Evolutionary conservation across 495 filamentous ascomycete species (phyloP).

Genomic region (Apodospora peruviana): DNA sequence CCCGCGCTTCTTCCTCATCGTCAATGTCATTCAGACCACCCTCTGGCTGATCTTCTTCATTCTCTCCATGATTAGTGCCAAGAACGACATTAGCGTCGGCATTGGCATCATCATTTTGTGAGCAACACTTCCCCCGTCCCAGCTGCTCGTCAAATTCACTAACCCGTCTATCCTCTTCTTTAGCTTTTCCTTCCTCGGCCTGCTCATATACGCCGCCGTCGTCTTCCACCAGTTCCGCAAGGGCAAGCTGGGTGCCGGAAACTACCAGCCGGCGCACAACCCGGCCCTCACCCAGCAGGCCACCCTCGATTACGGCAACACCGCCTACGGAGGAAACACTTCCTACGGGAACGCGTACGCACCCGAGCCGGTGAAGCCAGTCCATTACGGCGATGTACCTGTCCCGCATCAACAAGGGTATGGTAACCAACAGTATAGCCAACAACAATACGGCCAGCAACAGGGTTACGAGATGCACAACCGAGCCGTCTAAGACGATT

Average conservation of each 20-base stretch:
- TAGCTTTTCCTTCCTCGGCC: slow-evolving; percentile 27
- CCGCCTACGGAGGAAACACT: not conserved
- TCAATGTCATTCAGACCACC: slow-evolving; percentile 22
- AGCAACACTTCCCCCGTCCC: not conserved
- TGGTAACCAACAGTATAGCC: not conserved
- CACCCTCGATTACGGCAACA: not conserved
- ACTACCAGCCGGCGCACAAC: slow-evolving; percentile 1
- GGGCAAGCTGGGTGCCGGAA: slow-evolving; percentile 7
- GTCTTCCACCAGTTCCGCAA: slow-evolving; percentile 23
- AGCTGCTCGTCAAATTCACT: not conserved
- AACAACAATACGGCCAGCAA: not conserved
- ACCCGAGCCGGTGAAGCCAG: not conserved
- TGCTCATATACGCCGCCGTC: slow-evolving; percentile 24
- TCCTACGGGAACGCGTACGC: not conserved
- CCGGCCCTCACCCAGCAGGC: not conserved
- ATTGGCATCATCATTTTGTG: slow-evolving; percentile 17
- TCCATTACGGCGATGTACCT: not conserved
- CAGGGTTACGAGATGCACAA: not conserved
- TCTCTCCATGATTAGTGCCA: slow-evolving; percentile 13
- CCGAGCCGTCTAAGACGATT: too few species aligned
- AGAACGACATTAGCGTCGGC: not conserved
- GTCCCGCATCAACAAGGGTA: not conserved
- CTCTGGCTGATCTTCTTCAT: slow-evolving; percentile 19
- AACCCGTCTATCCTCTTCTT: not conserved
- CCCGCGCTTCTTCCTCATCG: slow-evolving; percentile 23